phyloP scores from a whole-genome alignment of 768 basidiomycete genomes.

The Boletus fagicola region DNA sequence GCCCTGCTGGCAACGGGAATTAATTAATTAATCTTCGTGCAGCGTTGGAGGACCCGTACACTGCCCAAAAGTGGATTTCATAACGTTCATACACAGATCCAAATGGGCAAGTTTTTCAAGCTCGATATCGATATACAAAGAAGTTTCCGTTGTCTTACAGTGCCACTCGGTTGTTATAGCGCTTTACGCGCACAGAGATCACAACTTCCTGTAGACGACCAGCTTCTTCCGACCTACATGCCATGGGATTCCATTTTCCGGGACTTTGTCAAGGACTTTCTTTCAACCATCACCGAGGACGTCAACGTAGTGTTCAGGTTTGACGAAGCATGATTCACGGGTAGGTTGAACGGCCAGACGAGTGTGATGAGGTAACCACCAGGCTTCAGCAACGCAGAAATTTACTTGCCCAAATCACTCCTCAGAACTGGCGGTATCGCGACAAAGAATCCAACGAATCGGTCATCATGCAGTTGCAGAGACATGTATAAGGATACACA shows the following conservation, averaged over 20 bases:
- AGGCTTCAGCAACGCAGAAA: conserved; percentile 53
- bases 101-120: not conserved
- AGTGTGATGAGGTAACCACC: conserved; percentile 65
- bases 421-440: conserved; percentile 60
- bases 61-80: not conserved
- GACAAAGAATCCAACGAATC: conserved; percentile 48
- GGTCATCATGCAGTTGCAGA: not conserved
- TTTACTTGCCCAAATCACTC: conserved; percentile 54
- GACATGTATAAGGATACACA: not conserved
- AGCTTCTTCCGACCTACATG: conserved; percentile 52
- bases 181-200: not conserved
- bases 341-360: conserved; percentile 53
- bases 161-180: no score
- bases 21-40: no score
- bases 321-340: conserved; percentile 48
- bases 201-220: conserved; percentile 36
- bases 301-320: conserved; percentile 53
- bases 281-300: conserved; percentile 50
- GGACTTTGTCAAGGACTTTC: conserved; percentile 46
- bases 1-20: not conserved
- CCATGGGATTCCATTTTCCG: conserved; percentile 39
- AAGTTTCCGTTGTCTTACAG: not conserved
- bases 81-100: not conserved
- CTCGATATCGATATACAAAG: not conserved
- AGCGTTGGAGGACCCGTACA: not conserved